A percentile compares a stretch with the other conserved stretches of the same genome.
These are phyloP conservation scores for Solanum aculeatissimum DNA, from an alignment of 305 asterid genomes.

Conservation along the genomic window DNA sequence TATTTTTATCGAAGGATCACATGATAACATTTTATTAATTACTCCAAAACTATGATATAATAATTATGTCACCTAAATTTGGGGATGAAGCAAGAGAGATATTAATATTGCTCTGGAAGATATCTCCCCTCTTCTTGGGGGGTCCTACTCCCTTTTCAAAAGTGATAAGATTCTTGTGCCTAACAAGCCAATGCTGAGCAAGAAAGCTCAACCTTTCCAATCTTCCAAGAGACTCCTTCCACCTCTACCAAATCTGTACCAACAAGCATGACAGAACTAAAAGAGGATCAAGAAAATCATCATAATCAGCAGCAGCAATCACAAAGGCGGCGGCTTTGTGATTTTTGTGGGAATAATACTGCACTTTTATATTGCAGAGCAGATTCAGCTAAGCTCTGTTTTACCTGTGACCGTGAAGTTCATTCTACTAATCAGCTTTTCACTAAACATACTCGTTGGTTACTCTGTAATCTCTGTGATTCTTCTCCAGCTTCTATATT, in stretches of 20 bases:
- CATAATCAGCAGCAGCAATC: neutral
- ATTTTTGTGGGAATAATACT: conserved; percentile 52
- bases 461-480: conserved; percentile 70
- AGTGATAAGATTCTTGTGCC: neutral
- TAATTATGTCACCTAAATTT: no score
- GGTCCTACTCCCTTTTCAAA: neutral
- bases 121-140: neutral
- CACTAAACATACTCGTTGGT: conserved; percentile 61
- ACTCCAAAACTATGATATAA: no score
- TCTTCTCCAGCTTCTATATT: conserved; percentile 69
- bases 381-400: conserved; percentile 81
- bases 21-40: no score
- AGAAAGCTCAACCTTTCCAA: neutral
- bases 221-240: neutral
- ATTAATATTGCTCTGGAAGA: neutral
- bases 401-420: conserved; percentile 70
- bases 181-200: neutral
- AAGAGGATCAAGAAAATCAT: neutral
- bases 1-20: no score
- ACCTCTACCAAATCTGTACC: neutral
- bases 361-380: conserved; percentile 84
- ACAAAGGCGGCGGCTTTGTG: conserved; percentile 36
- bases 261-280: neutral
- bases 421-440: conserved; percentile 85
- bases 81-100: neutral